phyloP scores from a whole-genome alignment of 2,329 filamentous ascomycete genomes.

The Talaromyces sp. region DNA sequence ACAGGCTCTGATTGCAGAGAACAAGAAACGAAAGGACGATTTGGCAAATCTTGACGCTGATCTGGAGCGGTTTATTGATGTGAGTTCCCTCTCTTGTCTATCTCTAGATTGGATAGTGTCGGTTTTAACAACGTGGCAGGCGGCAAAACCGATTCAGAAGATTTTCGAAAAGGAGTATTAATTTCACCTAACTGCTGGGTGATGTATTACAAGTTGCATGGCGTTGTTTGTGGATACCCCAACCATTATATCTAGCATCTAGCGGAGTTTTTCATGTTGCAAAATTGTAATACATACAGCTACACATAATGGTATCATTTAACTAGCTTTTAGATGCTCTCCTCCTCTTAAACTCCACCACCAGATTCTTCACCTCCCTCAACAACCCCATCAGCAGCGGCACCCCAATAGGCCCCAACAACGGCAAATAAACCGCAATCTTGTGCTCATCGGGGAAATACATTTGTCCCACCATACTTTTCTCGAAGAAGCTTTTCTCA shows the following conservation, averaged over 20 bases:
- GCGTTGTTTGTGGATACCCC: constrained; percentile 7
- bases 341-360: constrained; percentile 30
- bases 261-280: not conserved
- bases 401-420: constrained; percentile 86
- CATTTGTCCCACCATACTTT: constrained; percentile 97
- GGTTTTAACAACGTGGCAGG: constrained; percentile 47
- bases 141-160: constrained; percentile 82
- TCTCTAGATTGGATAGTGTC: not conserved
- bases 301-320: constrained; percentile 6
- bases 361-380: constrained; percentile 68
- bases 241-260: not conserved
- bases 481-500: constrained; percentile 95
- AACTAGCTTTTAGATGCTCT: constrained; percentile 9
- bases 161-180: constrained; percentile 71
- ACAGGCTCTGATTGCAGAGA: constrained; percentile 66
- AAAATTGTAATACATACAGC: not conserved
- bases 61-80: constrained; percentile 89
- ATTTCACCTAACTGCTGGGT: not conserved
- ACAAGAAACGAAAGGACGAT: constrained; percentile 91
- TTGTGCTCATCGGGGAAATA: constrained; percentile 99
- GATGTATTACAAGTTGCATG: constrained; percentile 3
- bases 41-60: constrained; percentile 86
- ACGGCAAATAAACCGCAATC: constrained; percentile 87
- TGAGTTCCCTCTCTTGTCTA: constrained; percentile 42
- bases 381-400: constrained; percentile 79